Base-by-base conservation (phyloP, 2,329 filamentous ascomycete genomes). In the Mycocentrospora acerina region DNA sequence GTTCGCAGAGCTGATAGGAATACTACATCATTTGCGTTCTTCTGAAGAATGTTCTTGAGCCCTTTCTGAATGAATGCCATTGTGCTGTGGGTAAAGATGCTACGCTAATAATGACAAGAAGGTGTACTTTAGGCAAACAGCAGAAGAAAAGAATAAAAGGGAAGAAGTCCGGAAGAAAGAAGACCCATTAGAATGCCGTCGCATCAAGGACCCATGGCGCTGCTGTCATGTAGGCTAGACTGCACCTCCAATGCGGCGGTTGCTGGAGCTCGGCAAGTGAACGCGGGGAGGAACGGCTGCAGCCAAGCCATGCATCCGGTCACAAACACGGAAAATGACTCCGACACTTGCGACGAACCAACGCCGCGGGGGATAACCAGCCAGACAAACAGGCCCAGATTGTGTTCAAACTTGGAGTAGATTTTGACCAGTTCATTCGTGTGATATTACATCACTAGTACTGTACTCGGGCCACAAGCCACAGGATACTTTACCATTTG, bases 1-100 rank as follows among this genome's bases (percentile, higher is more conserved):
- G 90, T 96, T 54, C 90, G 88, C 27, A 95, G 79, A n/a, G 90
- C 83, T 14, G 90, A 94, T 56, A 95, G 82, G 64, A 96, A 86
- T 57, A 96, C 88, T 28, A 89, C 80, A 71, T 96, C 90, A 50
- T 83, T 80, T 27, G 89, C 85, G 16, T 82, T 67, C 69, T 93
- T 95, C 59, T 83, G 71, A 44, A 95, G 82, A 54, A 95, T 82
- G 60, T 85, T 79, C 53, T 83, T 81, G 48, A 91, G 75, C 60
- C 88, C 88, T 61, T 79, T 80, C 42, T 71, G 71, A 9, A 74
- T 48, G 58, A 72, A 69, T 29, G 70, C 62, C 71, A 74, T 74
- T 51, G 33, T 49, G 30, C 25, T 17, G 39, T 9, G n/a, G 39
- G n/a, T 33, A 29, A 24, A 22, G 32, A 35, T 45, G 38, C 33